These are phyloP conservation scores for Aspergillaceae sp. DNA, from an alignment of 2,329 filamentous ascomycete species.

Conservation along the genomic window DNA sequence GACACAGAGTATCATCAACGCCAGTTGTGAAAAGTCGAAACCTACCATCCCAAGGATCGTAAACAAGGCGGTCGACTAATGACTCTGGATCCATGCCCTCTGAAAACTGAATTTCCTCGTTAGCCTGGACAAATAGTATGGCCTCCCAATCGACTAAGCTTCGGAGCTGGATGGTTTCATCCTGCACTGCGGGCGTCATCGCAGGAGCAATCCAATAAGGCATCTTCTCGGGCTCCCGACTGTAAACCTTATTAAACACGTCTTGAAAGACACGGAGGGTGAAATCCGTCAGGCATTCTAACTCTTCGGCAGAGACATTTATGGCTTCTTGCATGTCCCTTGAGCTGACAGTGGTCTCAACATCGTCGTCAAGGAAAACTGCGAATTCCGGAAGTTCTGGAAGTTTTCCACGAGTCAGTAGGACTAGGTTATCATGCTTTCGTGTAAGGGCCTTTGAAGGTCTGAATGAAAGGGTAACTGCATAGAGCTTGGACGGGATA, in stretches of 20 bases:
- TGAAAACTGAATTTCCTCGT: conserved; percentile 40
- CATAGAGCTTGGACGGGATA: conserved; percentile 48
- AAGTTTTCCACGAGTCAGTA: conserved; percentile 61
- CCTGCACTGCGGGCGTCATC: conserved; percentile 5
- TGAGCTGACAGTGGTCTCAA: conserved; percentile 51
- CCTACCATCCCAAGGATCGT: conserved; percentile 50
- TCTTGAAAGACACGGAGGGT: conserved; percentile 71
- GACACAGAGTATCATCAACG: conserved; percentile 22
- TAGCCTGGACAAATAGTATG: conserved; percentile 27
- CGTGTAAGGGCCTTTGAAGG: conserved; percentile 50
- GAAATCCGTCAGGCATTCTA: conserved; percentile 58
- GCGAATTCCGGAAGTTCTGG: conserved; percentile 59
- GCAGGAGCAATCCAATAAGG: conserved; percentile 77
- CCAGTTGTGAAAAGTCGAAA: conserved; percentile 48
- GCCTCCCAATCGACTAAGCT: conserved; percentile 38
- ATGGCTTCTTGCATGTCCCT: conserved; percentile 33
- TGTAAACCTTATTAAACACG: conserved; percentile 81
- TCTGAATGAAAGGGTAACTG: conserved; percentile 53
- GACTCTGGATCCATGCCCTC: conserved; percentile 30
- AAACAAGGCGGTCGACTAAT: conserved; percentile 44
- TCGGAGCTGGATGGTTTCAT: conserved; percentile 2
- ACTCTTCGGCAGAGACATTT: conserved; percentile 26
- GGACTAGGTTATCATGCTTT: conserved; percentile 54
- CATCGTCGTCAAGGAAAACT: conserved; percentile 61
- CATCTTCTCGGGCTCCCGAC: conserved; percentile 53